Conservation (phyloP, 768 basidiomycete species). For the Calocybe cyanea region DNA sequence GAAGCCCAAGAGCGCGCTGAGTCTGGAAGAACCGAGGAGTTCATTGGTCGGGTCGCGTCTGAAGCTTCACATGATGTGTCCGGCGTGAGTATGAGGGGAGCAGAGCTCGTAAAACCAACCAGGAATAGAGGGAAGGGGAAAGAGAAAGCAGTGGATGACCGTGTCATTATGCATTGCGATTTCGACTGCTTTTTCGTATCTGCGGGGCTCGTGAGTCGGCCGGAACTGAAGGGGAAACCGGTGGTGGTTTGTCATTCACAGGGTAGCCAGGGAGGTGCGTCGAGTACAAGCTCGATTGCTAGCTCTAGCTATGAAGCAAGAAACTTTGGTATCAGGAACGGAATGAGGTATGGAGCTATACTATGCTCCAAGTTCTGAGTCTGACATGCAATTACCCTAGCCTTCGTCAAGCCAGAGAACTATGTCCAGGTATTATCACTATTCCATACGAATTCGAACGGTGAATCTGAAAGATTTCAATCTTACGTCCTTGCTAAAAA, state of each 20-base stretch:
- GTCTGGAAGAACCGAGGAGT: neutral
- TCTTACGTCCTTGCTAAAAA: neutral
- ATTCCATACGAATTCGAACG: slow-evolving; percentile 94
- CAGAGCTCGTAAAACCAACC: slow-evolving; percentile 36
- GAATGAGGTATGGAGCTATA: slow-evolving; percentile 72
- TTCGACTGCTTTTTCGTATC: slow-evolving; percentile 98
- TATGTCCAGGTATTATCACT: slow-evolving; percentile 71
- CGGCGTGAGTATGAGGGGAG: slow-evolving; percentile 50
- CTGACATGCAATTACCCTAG: slow-evolving; percentile 30
- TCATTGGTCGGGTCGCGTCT: neutral
- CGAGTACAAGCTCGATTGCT: slow-evolving; percentile 92
- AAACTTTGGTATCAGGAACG: slow-evolving; percentile 82
- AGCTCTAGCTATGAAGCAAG: slow-evolving; percentile 94
- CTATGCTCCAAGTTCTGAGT: neutral
- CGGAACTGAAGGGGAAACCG: slow-evolving; percentile 82
- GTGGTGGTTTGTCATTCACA: slow-evolving; percentile 96
- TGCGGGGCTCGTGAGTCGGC: slow-evolving; percentile 77
- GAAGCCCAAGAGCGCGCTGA: neutral
- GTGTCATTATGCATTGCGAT: slow-evolving; percentile 87
- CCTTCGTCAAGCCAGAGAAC: slow-evolving; percentile 61
- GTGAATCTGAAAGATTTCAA: slow-evolving; percentile 30
- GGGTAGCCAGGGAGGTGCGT: slow-evolving; percentile 61
- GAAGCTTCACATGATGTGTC: slow-evolving; percentile 9
- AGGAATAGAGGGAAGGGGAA: slow-evolving; percentile 51
- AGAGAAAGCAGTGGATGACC: slow-evolving; percentile 50